Evolutionary conservation across 1,284 basidiomycete genomes (phyloP).

Genomic region (Papiliotrema laurentii): DNA sequence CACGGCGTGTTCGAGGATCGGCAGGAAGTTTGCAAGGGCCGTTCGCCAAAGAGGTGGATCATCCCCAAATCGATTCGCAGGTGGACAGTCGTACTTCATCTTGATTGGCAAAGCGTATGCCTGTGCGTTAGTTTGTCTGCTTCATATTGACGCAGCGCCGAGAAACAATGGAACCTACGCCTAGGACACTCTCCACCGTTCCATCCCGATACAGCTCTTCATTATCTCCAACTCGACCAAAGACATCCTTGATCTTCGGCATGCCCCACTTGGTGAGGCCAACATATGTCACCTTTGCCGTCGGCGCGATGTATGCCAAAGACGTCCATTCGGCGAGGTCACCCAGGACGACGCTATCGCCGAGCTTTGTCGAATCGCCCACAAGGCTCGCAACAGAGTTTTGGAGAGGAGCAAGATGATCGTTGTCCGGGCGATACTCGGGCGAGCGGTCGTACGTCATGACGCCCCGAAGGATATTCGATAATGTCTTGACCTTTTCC

Average conservation of each 20-base stretch:
- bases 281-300: constrained; percentile 71
- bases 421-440: constrained; percentile 82
- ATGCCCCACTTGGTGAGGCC: constrained; percentile 81
- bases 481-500: constrained; percentile 64
- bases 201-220: constrained; percentile 66
- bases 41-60: constrained; percentile 89
- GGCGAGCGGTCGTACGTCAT: constrained; percentile 76
- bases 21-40: constrained; percentile 27
- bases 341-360: constrained; percentile 66
- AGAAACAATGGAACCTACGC: constrained; percentile 53
- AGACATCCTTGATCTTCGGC: constrained; percentile 69
- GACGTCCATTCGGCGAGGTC: constrained; percentile 82
- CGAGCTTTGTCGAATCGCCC: constrained; percentile 53
- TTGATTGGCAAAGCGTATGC: constrained; percentile 86
- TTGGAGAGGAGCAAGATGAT: constrained; percentile 77
- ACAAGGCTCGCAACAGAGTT: constrained; percentile 66
- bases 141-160: neutral
- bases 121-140: constrained; percentile 46
- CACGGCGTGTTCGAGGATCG: constrained; percentile 20
- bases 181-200: constrained; percentile 74
- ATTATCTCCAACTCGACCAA: constrained; percentile 48
- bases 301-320: constrained; percentile 76
- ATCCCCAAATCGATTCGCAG: constrained; percentile 75
- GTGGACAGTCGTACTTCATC: constrained; percentile 89
- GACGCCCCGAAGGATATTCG: constrained; percentile 72